These are phyloP conservation scores for Ceratocystis albifundus DNA, from an alignment of 2,329 filamentous ascomycete genomes.

Conservation along the genomic window DNA sequence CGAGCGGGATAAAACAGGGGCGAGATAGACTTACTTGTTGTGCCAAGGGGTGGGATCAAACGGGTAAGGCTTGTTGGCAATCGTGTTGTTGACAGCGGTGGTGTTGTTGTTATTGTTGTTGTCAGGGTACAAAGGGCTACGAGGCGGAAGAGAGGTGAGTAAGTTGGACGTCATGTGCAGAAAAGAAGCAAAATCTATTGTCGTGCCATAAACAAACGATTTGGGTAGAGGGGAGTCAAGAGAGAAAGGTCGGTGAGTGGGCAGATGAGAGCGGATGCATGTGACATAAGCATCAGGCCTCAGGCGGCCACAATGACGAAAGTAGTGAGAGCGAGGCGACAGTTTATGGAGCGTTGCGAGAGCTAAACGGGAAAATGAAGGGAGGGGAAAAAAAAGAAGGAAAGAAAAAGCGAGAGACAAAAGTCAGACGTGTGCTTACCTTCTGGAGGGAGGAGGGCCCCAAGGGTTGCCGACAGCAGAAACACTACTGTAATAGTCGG, in stretches of 20 bases:
- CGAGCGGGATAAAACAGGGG: conserved; percentile 3
- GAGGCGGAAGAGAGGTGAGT: conserved; percentile 8
- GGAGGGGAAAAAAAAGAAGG: background rate
- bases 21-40: conserved; percentile 20
- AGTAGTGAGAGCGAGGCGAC: background rate
- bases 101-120: conserved; percentile 13
- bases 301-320: background rate
- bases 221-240: background rate
- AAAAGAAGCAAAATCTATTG: conserved; percentile 1
- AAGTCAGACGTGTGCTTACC: conserved; percentile 17
- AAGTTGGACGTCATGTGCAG: background rate
- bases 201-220: background rate
- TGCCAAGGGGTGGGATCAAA: conserved; percentile 23
- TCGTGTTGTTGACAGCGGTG: background rate
- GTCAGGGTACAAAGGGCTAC: conserved; percentile 15
- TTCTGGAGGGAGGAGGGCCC: conserved; percentile 20
- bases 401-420: background rate
- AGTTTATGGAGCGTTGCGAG: background rate
- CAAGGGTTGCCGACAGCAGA: conserved; percentile 21
- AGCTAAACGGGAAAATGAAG: background rate
- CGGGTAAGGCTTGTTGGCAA: conserved; percentile 17
- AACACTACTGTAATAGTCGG: conserved; percentile 22
- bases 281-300: background rate
- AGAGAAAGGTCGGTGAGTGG: background rate
- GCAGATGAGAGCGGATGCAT: background rate